Conservation (phyloP, 768 basidiomycete genomes). For the Serpula lacrymans region DNA sequence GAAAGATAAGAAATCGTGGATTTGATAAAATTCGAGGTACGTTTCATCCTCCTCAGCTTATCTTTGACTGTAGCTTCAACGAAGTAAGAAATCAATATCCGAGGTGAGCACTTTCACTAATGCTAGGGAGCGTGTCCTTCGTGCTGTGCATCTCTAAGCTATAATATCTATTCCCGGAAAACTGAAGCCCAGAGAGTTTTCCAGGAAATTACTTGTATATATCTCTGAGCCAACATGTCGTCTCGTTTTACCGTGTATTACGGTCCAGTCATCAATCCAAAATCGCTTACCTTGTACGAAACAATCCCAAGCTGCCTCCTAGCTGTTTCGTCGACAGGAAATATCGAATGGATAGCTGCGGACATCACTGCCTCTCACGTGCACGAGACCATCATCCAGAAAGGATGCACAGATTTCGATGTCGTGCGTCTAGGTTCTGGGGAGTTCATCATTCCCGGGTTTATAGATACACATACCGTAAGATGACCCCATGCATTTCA, state of each 20-base stretch:
- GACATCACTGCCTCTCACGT: conserved; percentile 48
- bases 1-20: too few species aligned
- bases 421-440: too few species aligned
- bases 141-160: too few species aligned
- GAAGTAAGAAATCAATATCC: too few species aligned
- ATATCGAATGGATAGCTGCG: conserved; percentile 70
- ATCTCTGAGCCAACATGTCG: conserved; percentile 24
- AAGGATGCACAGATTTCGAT: conserved; percentile 44
- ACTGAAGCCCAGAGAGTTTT: too few species aligned
- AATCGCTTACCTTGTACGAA: conserved; percentile 37
- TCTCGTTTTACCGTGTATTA: conserved; percentile 44
- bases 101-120: too few species aligned
- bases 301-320: conserved; percentile 54
- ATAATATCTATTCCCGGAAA: too few species aligned
- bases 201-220: too few species aligned
- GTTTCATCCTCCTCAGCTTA: too few species aligned
- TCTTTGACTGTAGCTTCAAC: too few species aligned
- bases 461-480: conserved; percentile 85
- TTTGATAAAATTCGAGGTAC: too few species aligned
- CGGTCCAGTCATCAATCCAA: conserved; percentile 57
- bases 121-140: too few species aligned
- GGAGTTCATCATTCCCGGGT: conserved; percentile 79
- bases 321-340: conserved; percentile 45
- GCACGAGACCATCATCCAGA: conserved; percentile 46
- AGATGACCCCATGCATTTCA: conserved; percentile 28